Evolutionary conservation across 2,329 filamentous ascomycete genomes (phyloP).

Genomic region (Neoscytalidium dimidiatum): DNA sequence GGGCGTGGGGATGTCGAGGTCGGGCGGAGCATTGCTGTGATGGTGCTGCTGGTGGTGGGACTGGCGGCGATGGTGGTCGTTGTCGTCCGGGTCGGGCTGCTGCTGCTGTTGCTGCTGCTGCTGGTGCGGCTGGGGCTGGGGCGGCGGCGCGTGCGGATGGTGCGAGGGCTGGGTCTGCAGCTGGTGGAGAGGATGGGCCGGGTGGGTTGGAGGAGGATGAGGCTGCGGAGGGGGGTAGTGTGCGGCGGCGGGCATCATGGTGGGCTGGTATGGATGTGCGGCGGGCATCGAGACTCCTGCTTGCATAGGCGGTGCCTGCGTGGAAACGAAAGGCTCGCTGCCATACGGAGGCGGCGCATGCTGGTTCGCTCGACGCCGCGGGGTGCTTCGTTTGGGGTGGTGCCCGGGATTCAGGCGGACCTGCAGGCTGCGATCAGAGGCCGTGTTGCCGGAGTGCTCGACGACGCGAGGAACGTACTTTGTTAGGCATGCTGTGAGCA

Average conservation of each 20-base stretch:
- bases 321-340: slow-evolving; percentile 19
- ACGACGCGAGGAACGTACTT: not conserved
- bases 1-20: slow-evolving; percentile 22
- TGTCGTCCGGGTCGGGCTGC: slow-evolving; percentile 8
- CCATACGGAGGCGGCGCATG: slow-evolving; percentile 16
- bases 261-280: slow-evolving; percentile 18
- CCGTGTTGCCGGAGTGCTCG: not conserved
- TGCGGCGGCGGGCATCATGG: slow-evolving; percentile 18
- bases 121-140: not conserved
- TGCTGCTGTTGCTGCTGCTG: not conserved
- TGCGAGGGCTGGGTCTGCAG: slow-evolving; percentile 9
- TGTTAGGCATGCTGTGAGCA: slow-evolving; percentile 13
- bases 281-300: slow-evolving; percentile 17
- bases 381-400: slow-evolving; percentile 17
- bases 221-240: slow-evolving; percentile 13
- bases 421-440: slow-evolving; percentile 14
- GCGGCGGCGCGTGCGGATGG: slow-evolving; percentile 11
- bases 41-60: not conserved
- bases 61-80: slow-evolving; percentile 14
- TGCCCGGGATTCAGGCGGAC: slow-evolving; percentile 18
- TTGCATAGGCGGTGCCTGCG: slow-evolving; percentile 17
- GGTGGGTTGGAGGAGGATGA: slow-evolving; percentile 10
- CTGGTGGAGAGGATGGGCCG: slow-evolving; percentile 9
- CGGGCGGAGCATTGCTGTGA: slow-evolving; percentile 19
- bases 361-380: slow-evolving; percentile 17